Evolutionary conservation across 73 alveolate genomes (phyloP), one percentile per base, ranked within the genome.

Genomic region (Effrenium voratum): DNA sequence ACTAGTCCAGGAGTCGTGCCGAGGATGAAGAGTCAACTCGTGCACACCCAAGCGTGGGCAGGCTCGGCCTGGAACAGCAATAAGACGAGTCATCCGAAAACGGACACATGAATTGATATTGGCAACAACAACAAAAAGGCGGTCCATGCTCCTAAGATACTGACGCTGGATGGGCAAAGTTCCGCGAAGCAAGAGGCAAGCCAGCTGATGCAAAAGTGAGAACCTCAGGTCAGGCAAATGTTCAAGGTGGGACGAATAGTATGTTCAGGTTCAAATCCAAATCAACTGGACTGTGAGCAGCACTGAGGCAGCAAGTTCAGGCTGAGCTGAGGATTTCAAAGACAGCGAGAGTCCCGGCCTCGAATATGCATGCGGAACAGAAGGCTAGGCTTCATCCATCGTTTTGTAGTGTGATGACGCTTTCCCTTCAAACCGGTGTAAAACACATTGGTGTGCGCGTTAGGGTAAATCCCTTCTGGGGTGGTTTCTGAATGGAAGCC

Each of bases 291-390:
- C 16, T 2, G 19, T 13, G 52, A 38, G 16, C 86, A 1, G 86
- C 19, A 38, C 60, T 38, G 38, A 76, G 24, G 40, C 38, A 43
- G 59, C 86, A 55, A 36, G 40, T 4, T n/a, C n/a, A n/a, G n/a
- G n/a, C 40, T 30, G 86, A 55, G 43, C 40, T 55, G 5, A 76
- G 59, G 86, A 76, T 43, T 41, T 38, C 55, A 76, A 28, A 1
- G 43, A 43, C 86, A 76, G 86, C 86, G 43, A 41, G 43, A 76
- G 24, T 76, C 86, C 86, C 38, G 38, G 86, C 86, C 86, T 76
- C 43, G 43, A n/a, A n/a, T n/a, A n/a, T n/a, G n/a, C n/a, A n/a
- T n/a, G n/a, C n/a, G n/a, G n/a, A n/a, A n/a, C n/a, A n/a, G n/a
- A n/a, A n/a, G n/a, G n/a, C n/a, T n/a, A n/a, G n/a, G n/a, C n/a